Base-by-base conservation (phyloP, 352 stramenopile species). In the Globisporangium alternatum region DNA sequence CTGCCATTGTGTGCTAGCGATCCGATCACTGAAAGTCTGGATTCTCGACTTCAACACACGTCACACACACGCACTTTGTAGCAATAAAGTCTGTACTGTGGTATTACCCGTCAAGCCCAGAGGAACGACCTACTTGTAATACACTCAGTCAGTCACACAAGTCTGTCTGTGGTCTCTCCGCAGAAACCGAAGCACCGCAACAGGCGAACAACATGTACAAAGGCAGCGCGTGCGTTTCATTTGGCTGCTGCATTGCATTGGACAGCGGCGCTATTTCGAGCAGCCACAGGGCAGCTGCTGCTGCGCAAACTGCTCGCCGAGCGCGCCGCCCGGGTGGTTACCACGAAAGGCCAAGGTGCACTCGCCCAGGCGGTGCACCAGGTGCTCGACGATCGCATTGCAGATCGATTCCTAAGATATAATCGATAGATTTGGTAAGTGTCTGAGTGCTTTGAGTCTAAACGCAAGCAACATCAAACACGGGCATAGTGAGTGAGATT, bases 281-380 rank as follows among this genome's bases (percentile, higher is more conserved):
- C 2, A n/a, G 4, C 48, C 7, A n/a, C 25, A 37, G 15, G 30
- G 33, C n/a, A n/a, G n/a, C 35, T 12, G 51, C 28, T 57, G 39
- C 48, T 56, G 28, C 22, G 43, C 56, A 35, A 59, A 57, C 5
- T 56, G 30, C 9, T 41, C 60, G 25, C 86, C 86, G 45, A 95
- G 91, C 19, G 81, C 67, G n/a, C 86, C 86, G 3, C 78, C 84
- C 28, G 86, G 86, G 48, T 95, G 86, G 35, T 86, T 95, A 15
- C 67, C 56, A 48, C 64, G 70, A 48, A 95, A 86, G 6, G 64
- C 56, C 2, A 64, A 22, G 12, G 61, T 44, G 1, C 80, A 65
- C 45, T 75, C 67, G 6, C 60, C 63, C 30, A 83, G 65, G 19
- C 51, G 62, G 12, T 76, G 68, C 12, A 92, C 66, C 33, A 95